Conservation (phyloP, 225 moss, liverwort and hornwort species). For the Sphagnum tenellum region DNA sequence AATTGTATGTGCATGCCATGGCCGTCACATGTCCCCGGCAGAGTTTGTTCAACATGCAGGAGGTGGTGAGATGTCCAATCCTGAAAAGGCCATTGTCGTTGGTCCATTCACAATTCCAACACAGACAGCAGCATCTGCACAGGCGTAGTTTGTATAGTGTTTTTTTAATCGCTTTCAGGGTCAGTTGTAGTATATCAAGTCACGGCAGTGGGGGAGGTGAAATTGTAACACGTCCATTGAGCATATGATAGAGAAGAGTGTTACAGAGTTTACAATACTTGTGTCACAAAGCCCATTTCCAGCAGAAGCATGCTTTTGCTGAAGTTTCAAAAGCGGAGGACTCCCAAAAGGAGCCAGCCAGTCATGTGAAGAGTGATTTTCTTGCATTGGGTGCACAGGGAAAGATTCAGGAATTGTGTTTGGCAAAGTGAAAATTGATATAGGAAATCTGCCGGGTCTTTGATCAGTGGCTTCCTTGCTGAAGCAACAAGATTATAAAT, state of each 20-base stretch:
- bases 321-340: background rate
- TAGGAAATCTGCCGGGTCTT: slow-evolving; percentile 7
- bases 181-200: too few relatives aligned
- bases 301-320: too few relatives aligned
- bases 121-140: slow-evolving; percentile 39
- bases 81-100: slow-evolving; percentile 65
- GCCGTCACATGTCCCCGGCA: slow-evolving; percentile 63
- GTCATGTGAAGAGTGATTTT: too few relatives aligned
- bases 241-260: background rate
- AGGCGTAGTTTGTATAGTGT: slow-evolving; percentile 28
- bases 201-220: too few relatives aligned
- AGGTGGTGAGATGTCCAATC: slow-evolving; percentile 55
- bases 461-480: background rate
- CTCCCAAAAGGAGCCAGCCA: too few relatives aligned
- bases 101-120: slow-evolving; percentile 38
- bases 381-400: background rate
- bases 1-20: slow-evolving; percentile 83
- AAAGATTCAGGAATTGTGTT: background rate
- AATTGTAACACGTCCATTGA: too few relatives aligned
- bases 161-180: background rate
- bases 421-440: slow-evolving; percentile 14
- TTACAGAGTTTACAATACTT: background rate
- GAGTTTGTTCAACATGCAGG: slow-evolving; percentile 85
- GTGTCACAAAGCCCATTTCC: background rate
- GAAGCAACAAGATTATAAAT: too few relatives aligned